A percentile compares a stretch with the other conserved stretches of the same genome.
These are phyloP conservation scores for Lipomyces orientalis DNA, from an alignment of 805 yeast species.

Conservation along the genomic window DNA sequence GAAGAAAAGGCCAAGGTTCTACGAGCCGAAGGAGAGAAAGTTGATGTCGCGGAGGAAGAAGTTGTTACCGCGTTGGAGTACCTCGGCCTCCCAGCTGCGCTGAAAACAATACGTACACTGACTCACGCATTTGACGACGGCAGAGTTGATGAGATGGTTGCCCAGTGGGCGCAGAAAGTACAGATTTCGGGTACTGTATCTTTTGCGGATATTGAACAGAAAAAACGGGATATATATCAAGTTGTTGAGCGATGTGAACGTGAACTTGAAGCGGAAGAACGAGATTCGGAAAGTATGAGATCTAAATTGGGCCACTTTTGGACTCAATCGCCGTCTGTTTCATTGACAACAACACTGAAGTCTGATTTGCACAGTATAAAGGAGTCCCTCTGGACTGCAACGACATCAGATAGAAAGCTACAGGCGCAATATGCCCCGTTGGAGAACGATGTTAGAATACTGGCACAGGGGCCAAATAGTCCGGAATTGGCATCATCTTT, in stretches of 20 bases:
- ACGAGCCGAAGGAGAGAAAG: constrained; percentile 73
- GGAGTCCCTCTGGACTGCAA: constrained; percentile 48
- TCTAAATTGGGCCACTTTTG: constrained; percentile 48
- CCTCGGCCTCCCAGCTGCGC: constrained; percentile 71
- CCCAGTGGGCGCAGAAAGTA: constrained; percentile 27
- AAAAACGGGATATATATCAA: constrained; percentile 32
- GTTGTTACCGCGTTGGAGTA: constrained; percentile 78
- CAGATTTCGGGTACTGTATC: constrained; percentile 37
- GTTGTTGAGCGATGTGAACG: constrained; percentile 44
- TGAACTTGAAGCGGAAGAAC: constrained; percentile 46
- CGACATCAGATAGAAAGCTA: constrained; percentile 59
- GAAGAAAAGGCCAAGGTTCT: constrained; percentile 83
- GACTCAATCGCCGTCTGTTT: constrained; percentile 49
- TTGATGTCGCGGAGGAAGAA: constrained; percentile 81
- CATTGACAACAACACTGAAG: constrained; percentile 41
- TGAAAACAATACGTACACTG: constrained; percentile 56
- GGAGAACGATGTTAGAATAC: constrained; percentile 51
- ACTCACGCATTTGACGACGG: constrained; percentile 25
- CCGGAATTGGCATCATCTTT: constrained; percentile 49
- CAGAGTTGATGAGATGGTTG: constrained; percentile 24
- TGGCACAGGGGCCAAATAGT: constrained; percentile 54
- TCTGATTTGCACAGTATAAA: constrained; percentile 44
- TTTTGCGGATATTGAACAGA: constrained; percentile 30
- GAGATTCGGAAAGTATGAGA: constrained; percentile 46
- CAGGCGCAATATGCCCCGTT: constrained; percentile 56